These are phyloP conservation scores for Pythium brassicae DNA, from an alignment of 352 stramenopile species.

Conservation along the genomic window DNA sequence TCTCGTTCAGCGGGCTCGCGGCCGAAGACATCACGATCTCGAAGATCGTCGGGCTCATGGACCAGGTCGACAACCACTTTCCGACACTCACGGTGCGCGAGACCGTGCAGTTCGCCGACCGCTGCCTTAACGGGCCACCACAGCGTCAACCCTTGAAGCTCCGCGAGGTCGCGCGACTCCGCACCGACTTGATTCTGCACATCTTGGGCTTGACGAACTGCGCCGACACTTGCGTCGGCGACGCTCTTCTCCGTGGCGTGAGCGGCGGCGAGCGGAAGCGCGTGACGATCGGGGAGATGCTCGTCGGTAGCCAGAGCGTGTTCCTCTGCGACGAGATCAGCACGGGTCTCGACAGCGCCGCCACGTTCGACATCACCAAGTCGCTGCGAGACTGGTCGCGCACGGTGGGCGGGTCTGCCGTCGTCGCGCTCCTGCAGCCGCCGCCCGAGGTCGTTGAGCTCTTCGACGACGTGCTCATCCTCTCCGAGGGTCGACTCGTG, in stretches of 20 bases:
- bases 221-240: constrained; percentile 73
- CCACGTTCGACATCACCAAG: constrained; percentile 85
- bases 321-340: constrained; percentile 87
- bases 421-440: constrained; percentile 33
- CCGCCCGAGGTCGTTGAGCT: constrained; percentile 88
- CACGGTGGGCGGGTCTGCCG: constrained; percentile 25
- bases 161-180: constrained; percentile 40
- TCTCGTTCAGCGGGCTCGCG: constrained; percentile 37
- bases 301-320: constrained; percentile 55
- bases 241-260: constrained; percentile 80
- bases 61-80: constrained; percentile 81
- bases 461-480: constrained; percentile 90
- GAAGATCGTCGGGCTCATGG: constrained; percentile 63
- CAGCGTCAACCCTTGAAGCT: constrained; percentile 34
- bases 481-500: constrained; percentile 83
- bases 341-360: constrained; percentile 87
- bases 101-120: constrained; percentile 92
- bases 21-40: constrained; percentile 43
- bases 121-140: constrained; percentile 57
- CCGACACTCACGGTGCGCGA: constrained; percentile 90
- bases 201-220: constrained; percentile 76
- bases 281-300: constrained; percentile 90
- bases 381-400: constrained; percentile 39
- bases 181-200: constrained; percentile 44
- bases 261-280: constrained; percentile 83